Percentiles rank a stretch among this genome's conserved stretches.
Conservation (phyloP, 176 grass and related monocot species). For the Carex pumila region DNA sequence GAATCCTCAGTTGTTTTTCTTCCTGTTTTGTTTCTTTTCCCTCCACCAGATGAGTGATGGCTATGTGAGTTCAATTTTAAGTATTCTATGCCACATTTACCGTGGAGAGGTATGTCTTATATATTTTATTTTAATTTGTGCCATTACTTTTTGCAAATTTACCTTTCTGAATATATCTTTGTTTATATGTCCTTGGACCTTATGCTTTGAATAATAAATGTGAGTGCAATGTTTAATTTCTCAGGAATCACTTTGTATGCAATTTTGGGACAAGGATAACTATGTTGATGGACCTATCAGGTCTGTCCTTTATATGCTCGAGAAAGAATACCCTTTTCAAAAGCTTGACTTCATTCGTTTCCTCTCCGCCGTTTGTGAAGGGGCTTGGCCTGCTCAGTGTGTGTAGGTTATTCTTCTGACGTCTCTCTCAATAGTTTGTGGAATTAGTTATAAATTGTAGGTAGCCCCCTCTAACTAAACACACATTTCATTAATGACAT, state of each 20-base stretch:
- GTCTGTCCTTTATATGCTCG: constrained; percentile 78
- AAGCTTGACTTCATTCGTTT: constrained; percentile 53
- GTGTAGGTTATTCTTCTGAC: constrained; percentile 51
- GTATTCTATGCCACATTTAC: constrained; percentile 64
- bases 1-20: not conserved
- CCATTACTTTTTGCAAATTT: not conserved
- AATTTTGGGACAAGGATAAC: constrained; percentile 94
- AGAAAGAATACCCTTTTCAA: constrained; percentile 80
- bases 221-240: constrained; percentile 22
- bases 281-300: constrained; percentile 87
- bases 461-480: not conserved
- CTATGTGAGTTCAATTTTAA: constrained; percentile 55
- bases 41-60: constrained; percentile 46
- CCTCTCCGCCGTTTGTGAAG: constrained; percentile 79
- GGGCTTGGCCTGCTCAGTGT: constrained; percentile 81
- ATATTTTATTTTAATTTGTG: not conserved
- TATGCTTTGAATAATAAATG: not conserved
- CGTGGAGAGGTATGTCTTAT: constrained; percentile 50
- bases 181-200: not conserved
- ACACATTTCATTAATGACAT: not conserved
- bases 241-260: constrained; percentile 83
- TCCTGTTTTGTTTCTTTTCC: not conserved
- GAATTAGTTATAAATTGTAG: not conserved
- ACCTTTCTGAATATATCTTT: not conserved
- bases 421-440: not conserved